phyloP scores from a whole-genome alignment of 1,139 yeast species.

The Sugiyamaella japonica region DNA sequence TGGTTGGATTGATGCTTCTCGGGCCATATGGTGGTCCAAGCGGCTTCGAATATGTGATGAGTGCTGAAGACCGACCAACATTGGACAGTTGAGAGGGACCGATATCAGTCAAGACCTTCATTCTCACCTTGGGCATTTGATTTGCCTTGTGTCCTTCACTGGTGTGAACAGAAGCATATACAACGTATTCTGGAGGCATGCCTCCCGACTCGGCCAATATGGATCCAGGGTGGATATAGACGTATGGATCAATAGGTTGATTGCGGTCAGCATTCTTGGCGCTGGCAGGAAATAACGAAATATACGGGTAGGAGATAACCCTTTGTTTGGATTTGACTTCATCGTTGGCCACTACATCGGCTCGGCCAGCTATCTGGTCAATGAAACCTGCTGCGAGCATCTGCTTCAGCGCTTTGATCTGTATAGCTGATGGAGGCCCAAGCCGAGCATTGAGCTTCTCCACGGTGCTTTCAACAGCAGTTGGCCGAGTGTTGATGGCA shows the following conservation, averaged over 20 bases:
- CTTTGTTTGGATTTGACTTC: conserved; percentile 46
- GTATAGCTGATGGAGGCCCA: conserved; percentile 66
- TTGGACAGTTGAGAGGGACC: conserved; percentile 74
- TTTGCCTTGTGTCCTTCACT: conserved; percentile 44
- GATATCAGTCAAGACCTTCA: conserved; percentile 76
- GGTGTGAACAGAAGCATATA: conserved; percentile 62
- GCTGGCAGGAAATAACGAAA: conserved; percentile 61
- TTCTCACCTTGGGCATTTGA: conserved; percentile 47
- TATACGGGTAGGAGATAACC: conserved; percentile 69
- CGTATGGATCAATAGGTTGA: conserved; percentile 49
- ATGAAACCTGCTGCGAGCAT: conserved; percentile 91
- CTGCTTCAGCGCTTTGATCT: conserved; percentile 79
- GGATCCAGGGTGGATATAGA: conserved; percentile 78
- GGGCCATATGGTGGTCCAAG: conserved; percentile 90
- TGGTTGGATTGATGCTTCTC: conserved; percentile 56
- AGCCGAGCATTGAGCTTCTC: conserved; percentile 56
- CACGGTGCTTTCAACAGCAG: conserved; percentile 48
- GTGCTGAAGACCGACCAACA: conserved; percentile 68
- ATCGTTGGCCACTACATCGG: conserved; percentile 71
- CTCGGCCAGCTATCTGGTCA: conserved; percentile 86
- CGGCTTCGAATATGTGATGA: conserved; percentile 85
- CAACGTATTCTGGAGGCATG: conserved; percentile 72
- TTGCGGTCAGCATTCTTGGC: conserved; percentile 40
- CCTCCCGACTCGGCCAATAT: conserved; percentile 57
- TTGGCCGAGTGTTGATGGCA: conserved; percentile 56